Evolutionary conservation across 2,329 filamentous ascomycete species (phyloP).

Genomic region (Ilyonectria sp.): DNA sequence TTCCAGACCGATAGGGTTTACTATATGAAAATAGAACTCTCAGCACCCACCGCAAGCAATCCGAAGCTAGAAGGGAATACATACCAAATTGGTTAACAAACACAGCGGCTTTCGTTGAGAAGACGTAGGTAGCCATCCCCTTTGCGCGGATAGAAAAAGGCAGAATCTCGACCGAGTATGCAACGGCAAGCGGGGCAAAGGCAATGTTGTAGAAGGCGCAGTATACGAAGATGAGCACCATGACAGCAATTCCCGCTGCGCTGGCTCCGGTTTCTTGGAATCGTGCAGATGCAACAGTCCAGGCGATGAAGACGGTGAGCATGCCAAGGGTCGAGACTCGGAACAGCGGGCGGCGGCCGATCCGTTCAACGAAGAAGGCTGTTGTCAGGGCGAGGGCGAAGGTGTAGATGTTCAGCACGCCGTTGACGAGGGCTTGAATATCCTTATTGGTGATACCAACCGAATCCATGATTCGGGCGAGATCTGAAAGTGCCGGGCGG

Average conservation of each 20-base stretch:
- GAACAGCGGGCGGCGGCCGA: slow-evolving; percentile 52
- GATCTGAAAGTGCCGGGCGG: background rate
- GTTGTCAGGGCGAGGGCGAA: slow-evolving; percentile 44
- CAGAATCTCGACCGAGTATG: slow-evolving; percentile 68
- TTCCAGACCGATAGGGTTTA: slow-evolving; percentile 67
- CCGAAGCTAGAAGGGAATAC: too few species aligned
- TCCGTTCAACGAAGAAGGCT: slow-evolving; percentile 47
- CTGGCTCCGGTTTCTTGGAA: slow-evolving; percentile 49
- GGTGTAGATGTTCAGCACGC: slow-evolving; percentile 50
- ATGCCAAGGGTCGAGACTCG: slow-evolving; percentile 47
- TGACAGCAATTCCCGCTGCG: slow-evolving; percentile 50
- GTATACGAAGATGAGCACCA: slow-evolving; percentile 55
- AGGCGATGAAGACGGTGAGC: slow-evolving; percentile 52
- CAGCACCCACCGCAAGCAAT: too few species aligned
- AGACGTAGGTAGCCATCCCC: slow-evolving; percentile 58
- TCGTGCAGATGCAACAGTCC: slow-evolving; percentile 54
- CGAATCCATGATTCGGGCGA: slow-evolving; percentile 34
- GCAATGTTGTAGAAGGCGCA: slow-evolving; percentile 67
- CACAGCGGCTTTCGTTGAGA: slow-evolving; percentile 46
- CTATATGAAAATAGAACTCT: too few species aligned
- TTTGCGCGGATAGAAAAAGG: slow-evolving; percentile 67
- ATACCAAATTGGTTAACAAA: too few species aligned
- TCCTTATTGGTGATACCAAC: slow-evolving; percentile 45
- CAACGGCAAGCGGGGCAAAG: slow-evolving; percentile 65
- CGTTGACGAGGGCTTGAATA: slow-evolving; percentile 47